Evolutionary conservation across 345 rosid species (phyloP).

Genomic region (Aurinia saxatilis): DNA sequence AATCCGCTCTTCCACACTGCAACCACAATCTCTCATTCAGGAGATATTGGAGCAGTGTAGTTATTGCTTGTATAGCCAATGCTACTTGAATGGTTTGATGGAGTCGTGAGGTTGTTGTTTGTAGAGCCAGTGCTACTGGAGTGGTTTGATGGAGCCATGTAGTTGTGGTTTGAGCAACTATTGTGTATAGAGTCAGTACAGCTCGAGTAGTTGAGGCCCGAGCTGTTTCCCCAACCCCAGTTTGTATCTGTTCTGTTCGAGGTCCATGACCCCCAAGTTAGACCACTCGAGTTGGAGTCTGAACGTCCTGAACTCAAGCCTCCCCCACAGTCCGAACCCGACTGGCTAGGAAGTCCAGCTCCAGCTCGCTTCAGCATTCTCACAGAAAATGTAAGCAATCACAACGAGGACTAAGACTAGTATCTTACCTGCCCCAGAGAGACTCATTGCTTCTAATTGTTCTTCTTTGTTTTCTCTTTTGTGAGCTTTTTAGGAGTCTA

Average conservation of each 20-base stretch:
- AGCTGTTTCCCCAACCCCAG: slow-evolving; percentile 6
- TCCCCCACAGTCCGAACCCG: slow-evolving; percentile 4
- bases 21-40: background rate
- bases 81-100: background rate
- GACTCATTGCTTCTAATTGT: background rate
- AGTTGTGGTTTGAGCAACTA: no score
- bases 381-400: background rate
- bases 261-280: slow-evolving; percentile 12
- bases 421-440: background rate
- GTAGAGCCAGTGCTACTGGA: background rate
- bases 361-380: no score
- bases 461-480: no score
- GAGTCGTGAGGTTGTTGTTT: background rate
- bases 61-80: background rate
- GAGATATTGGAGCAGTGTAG: background rate
- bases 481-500: no score
- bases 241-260: background rate
- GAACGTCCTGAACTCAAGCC: background rate
- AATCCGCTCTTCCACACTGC: slow-evolving; percentile 7
- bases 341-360: no score
- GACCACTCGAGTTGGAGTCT: background rate
- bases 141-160: no score
- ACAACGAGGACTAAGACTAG: background rate
- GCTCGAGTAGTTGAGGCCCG: background rate
- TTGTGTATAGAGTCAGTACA: no score